Evolutionary conservation across 2,329 filamentous ascomycete species (phyloP), one percentile per base, ranked within the genome.

Genomic region (Dothideomycetes sp.): DNA sequence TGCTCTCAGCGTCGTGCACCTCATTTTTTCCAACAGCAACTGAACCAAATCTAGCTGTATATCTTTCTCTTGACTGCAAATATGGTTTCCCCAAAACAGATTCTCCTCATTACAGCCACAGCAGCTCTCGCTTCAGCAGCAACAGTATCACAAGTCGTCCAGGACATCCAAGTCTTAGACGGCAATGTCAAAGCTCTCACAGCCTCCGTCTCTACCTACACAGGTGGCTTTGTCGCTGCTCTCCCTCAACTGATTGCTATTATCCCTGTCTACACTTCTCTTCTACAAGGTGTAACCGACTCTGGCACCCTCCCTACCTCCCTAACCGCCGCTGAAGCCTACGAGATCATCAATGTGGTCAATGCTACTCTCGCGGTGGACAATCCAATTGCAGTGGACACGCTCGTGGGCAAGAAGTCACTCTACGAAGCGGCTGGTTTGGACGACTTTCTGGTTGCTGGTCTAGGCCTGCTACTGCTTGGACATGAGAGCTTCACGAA

Each of bases 401-500:
- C 32, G 7, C 29, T 38, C 12, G 27, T 27, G 14, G 31, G 29
- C n/a, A 38, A 38, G 29, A 38, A 38, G 36, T 10, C 36, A 1
- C 19, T 38, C 14, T 32, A 31, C 14, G 36, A 38, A 8, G 29
- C 36, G 5, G 32, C 29, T 7, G 36, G 36, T 11, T 31, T 30
- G 8, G 36, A 22, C 5, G 29, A 27, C 7, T 38, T 38, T 30
- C 31, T 38, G 29, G 32, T 31, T 18, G 36, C 36, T 15, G 36
- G 36, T 22, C n/a, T 38, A 19, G 29, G 32, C n/a, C 31, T 38
- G 18, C n/a, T 38, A 22, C 36, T 38, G 5, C 29, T 31, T 11
- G 36, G 32, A 11, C 36, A 38, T 17, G 22, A 31, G 36, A 31
- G 32, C 29, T 38, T 38, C 8, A 38, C 29, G 29, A 38, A 38